phyloP scores from a whole-genome alignment of 1,139 yeast genomes.

The Saccharomycopsis hybrid region DNA sequence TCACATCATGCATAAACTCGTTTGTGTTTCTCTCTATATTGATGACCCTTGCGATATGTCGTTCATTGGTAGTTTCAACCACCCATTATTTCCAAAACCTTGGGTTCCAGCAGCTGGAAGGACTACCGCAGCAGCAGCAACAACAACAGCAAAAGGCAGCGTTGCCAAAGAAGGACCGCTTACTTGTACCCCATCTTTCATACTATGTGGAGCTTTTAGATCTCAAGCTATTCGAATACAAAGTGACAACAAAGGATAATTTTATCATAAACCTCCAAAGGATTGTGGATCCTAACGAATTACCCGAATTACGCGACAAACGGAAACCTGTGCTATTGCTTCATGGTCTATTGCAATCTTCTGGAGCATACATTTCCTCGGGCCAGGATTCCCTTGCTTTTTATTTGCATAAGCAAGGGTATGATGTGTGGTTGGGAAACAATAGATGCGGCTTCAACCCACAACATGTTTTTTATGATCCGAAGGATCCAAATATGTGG shows the following conservation, averaged over 20 bases:
- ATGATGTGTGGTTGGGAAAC: constrained; percentile 92
- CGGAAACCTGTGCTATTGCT: constrained; percentile 62
- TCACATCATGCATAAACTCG: constrained; percentile 7
- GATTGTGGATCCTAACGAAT: constrained; percentile 44
- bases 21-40: constrained; percentile 5
- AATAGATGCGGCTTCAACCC: constrained; percentile 83
- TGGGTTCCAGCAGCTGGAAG: too few relatives aligned
- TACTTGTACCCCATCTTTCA: constrained; percentile 7
- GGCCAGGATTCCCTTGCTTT: constrained; percentile 75
- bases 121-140: too few relatives aligned
- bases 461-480: constrained; percentile 41
- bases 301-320: constrained; percentile 27
- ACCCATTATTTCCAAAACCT: too few relatives aligned
- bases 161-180: too few relatives aligned
- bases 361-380: constrained; percentile 75
- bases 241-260: constrained; percentile 74
- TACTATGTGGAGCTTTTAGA: constrained; percentile 63
- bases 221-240: constrained; percentile 51
- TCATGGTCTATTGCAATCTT: constrained; percentile 83
- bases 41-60: too few relatives aligned
- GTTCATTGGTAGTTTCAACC: too few relatives aligned
- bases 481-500: constrained; percentile 55
- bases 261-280: constrained; percentile 61
- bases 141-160: too few relatives aligned
- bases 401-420: constrained; percentile 53